Evolutionary conservation across 768 basidiomycete species (phyloP), one percentile per base, ranked within the genome.

Genomic region (Russula virescens): DNA sequence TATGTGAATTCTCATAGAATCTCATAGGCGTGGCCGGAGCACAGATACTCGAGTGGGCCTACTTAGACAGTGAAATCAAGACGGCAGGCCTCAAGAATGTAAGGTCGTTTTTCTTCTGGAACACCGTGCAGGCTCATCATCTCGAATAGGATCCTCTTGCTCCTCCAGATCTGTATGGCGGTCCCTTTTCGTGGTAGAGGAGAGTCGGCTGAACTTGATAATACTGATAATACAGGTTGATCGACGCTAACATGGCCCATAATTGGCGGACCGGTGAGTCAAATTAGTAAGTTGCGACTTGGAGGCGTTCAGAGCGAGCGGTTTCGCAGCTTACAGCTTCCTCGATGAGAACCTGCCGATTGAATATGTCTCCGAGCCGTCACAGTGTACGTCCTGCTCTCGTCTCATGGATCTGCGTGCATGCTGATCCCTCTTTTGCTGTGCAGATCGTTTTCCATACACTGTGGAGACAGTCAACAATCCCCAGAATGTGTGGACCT

Each of bases 1-100:
- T n/a, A 13, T 43, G 42, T 43, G 5, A 19, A 43, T 43, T 4
- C 42, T 43, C 42, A 43, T 19, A 19, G 11, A 3, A 19, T 43
- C 11, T 43, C 42, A 43, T 18, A 43, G 42, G 42, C 18, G 19
- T 25, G 21, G 50, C 50, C 0, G 52, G 51, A 18, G 5, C 6
- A 4, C 28, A 53, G 28, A 42, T 60, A 40, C 21, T 60, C 7
- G 31, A 46, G 16, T 54, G 48, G 49, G 19, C 2, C 19, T 40
- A 34, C 2, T 25, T 60, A 42, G 49, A 54, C 40, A 35, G 19
- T 19, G 59, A 60, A n/a, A 60, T 54, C 34, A 60, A 60, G 43
- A 60, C 59, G 4, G 51, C 59, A 10, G 51, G 42, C 18, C 42
- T 43, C 42, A 53, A 53, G 34, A 7, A 28, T 31, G n/a, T 43